phyloP scores from a whole-genome alignment of 495 filamentous ascomycete genomes.

The Cryomyces minteri region DNA sequence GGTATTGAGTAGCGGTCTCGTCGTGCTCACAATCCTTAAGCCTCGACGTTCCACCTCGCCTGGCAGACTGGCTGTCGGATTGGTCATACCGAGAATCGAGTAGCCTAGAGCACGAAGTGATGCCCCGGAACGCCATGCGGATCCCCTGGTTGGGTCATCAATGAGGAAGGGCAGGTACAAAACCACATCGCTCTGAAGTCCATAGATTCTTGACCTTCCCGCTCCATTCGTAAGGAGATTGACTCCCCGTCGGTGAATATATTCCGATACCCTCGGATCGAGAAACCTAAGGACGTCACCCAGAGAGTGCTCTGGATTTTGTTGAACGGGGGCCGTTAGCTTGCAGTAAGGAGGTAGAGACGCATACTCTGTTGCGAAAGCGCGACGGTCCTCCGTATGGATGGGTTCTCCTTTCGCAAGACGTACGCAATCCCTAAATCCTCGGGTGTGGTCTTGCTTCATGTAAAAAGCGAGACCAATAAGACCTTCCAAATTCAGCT shows the following conservation, averaged over 20 bases:
- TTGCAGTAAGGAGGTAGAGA: slow-evolving; percentile 14
- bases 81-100: slow-evolving; percentile 19
- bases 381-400: not conserved
- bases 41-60: not conserved
- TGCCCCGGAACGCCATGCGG: slow-evolving; percentile 44
- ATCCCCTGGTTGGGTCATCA: slow-evolving; percentile 38
- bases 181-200: not conserved
- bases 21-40: not conserved
- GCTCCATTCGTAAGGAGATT: too few relatives aligned
- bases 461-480: not conserved
- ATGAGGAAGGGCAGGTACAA: slow-evolving; percentile 41
- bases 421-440: not conserved
- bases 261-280: slow-evolving; percentile 31
- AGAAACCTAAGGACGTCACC: slow-evolving; percentile 25
- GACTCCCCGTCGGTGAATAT: slow-evolving; percentile 16
- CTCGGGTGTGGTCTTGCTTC: not conserved
- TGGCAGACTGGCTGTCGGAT: not conserved
- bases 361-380: not conserved
- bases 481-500: not conserved
- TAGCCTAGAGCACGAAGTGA: slow-evolving; percentile 38
- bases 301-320: slow-evolving; percentile 15
- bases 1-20: not conserved
- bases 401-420: not conserved
- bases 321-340: not conserved
- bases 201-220: too few relatives aligned